Evolutionary conservation across 2,329 filamentous ascomycete species (phyloP).

Genomic region (Daldinia sp.): DNA sequence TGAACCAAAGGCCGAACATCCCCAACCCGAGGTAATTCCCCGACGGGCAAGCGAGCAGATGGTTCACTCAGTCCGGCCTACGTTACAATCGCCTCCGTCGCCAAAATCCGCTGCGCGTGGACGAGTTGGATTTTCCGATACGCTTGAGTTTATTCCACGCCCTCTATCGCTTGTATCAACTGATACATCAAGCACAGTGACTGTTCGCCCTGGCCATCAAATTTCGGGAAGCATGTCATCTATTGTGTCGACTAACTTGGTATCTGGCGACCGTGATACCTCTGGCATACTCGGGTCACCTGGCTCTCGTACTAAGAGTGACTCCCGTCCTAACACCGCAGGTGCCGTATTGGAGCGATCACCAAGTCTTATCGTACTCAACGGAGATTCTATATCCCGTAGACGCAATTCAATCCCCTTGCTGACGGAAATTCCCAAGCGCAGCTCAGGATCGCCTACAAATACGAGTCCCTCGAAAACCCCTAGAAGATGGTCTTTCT

Average conservation of each 20-base stretch:
- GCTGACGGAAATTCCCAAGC: constrained; percentile 54
- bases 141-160: constrained; percentile 81
- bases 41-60: constrained; percentile 43
- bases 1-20: constrained; percentile 20
- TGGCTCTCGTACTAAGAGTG: constrained; percentile 53
- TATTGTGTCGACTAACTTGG: constrained; percentile 67
- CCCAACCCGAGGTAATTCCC: constrained; percentile 30
- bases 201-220: constrained; percentile 74
- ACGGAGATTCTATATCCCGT: constrained; percentile 51
- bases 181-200: constrained; percentile 81
- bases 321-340: constrained; percentile 72
- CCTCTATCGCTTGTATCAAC: constrained; percentile 86
- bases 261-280: constrained; percentile 53
- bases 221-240: constrained; percentile 84
- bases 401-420: constrained; percentile 69
- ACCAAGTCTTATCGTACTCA: constrained; percentile 49
- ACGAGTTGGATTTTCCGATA: constrained; percentile 84
- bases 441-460: constrained; percentile 46
- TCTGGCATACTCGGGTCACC: constrained; percentile 50
- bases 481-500: constrained; percentile 69
- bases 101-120: constrained; percentile 58
- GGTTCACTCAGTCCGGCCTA: constrained; percentile 42
- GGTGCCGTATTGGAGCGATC: constrained; percentile 71
- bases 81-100: constrained; percentile 39
- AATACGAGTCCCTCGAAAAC: constrained; percentile 60